A percentile compares a stretch with the other conserved stretches of the same genome.
phyloP scores from a whole-genome alignment of 345 rosid species.

The Hibiscus mutabilis region DNA sequence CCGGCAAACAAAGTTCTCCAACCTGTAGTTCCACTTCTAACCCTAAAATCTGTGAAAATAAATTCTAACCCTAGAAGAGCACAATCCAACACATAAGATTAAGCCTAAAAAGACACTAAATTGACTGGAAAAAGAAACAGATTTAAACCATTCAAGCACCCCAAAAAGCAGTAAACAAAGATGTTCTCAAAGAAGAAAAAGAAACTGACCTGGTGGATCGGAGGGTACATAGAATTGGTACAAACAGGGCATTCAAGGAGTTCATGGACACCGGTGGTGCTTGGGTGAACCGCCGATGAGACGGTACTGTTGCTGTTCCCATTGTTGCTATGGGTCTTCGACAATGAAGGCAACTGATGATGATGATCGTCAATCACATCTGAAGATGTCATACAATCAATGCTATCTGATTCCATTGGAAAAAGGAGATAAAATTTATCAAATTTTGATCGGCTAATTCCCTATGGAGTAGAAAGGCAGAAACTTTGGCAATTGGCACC shows the following conservation, averaged over 20 bases:
- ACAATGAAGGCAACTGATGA: constrained; percentile 43
- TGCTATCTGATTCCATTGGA: constrained; percentile 63
- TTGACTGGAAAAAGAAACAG: constrained; percentile 3
- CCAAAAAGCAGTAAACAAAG: background rate
- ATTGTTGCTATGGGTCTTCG: constrained; percentile 53
- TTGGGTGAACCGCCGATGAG: constrained; percentile 44
- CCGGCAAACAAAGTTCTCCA: background rate
- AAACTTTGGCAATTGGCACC: background rate
- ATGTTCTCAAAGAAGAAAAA: background rate
- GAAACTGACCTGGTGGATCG: constrained; percentile 75
- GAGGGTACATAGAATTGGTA: constrained; percentile 97
- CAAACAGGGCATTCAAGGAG: constrained; percentile 96
- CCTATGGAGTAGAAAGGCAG: background rate
- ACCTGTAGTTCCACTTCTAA: background rate
- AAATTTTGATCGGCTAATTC: constrained; percentile 6
- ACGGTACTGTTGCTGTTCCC: constrained; percentile 25
- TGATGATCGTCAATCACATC: constrained; percentile 67
- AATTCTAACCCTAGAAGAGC: background rate
- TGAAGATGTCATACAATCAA: constrained; percentile 67
- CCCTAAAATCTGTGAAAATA: no score
- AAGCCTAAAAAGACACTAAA: background rate
- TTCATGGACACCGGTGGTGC: constrained; percentile 86
- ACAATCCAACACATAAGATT: background rate
- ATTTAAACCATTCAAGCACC: background rate
- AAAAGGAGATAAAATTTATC: background rate